Evolutionary conservation across 73 alveolate species (phyloP).

Genomic region (Paramecium biaurelia): DNA sequence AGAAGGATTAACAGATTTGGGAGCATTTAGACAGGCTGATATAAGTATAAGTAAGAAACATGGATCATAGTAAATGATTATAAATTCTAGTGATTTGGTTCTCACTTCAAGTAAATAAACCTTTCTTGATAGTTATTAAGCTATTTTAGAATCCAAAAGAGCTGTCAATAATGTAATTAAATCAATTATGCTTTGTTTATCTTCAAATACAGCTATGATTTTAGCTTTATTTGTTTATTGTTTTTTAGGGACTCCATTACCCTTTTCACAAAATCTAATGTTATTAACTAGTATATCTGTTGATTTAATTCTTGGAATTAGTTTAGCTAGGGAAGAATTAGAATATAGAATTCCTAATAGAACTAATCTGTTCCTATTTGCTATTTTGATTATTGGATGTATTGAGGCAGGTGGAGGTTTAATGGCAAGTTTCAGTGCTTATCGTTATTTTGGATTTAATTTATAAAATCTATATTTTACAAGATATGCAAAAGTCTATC

Average conservation of each 20-base stretch:
- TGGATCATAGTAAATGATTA: constrained; percentile 40
- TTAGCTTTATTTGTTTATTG: constrained; percentile 1
- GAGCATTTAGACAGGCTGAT: constrained; percentile 28
- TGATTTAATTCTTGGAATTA: neutral
- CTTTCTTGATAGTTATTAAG: neutral
- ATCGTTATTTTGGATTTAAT: neutral
- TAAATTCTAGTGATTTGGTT: constrained; percentile 7
- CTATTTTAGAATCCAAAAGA: constrained; percentile 20
- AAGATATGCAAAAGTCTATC: neutral
- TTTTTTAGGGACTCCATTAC: constrained; percentile 30
- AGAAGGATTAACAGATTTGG: constrained; percentile 44
- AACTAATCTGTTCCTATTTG: neutral
- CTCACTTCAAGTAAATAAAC: neutral
- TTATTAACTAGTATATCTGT: constrained; percentile 1
- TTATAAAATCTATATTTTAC: neutral
- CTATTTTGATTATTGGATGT: constrained; percentile 1
- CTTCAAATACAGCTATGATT: constrained; percentile 47
- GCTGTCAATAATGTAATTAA: constrained; percentile 29
- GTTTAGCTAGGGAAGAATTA: constrained; percentile 43
- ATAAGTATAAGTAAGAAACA: neutral
- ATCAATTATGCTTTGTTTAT: constrained; percentile 12
- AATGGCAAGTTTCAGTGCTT: constrained; percentile 1
- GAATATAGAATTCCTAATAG: neutral
- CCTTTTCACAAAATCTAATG: neutral
- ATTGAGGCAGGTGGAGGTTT: constrained; percentile 46